Conservation (phyloP, 2,329 filamentous ascomycete species). For the Pleoardoris graminearum region DNA sequence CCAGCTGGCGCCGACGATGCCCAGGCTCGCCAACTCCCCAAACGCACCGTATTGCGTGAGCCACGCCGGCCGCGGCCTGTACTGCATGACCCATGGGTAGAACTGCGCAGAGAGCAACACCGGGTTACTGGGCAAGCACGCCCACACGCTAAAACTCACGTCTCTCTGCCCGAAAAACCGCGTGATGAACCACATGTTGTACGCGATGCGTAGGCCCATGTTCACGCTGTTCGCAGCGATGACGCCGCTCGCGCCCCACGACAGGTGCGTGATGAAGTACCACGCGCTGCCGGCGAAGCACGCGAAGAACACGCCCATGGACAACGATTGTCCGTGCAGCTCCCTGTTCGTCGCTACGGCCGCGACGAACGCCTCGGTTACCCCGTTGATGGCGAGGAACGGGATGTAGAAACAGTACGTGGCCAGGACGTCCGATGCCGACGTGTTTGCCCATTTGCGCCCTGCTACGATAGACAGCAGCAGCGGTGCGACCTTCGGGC, state of each 20-base stretch:
- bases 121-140: constrained; percentile 24
- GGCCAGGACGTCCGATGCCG: constrained; percentile 73
- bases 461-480: constrained; percentile 78
- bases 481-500: constrained; percentile 73
- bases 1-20: constrained; percentile 43
- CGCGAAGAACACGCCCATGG: constrained; percentile 81
- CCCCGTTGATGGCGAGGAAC: constrained; percentile 86
- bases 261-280: constrained; percentile 69
- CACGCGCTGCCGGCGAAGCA: constrained; percentile 76
- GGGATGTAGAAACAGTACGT: constrained; percentile 93
- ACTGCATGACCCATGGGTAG: constrained; percentile 43
- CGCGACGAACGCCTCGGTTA: constrained; percentile 90
- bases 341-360: constrained; percentile 77
- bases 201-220: constrained; percentile 81
- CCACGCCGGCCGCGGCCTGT: constrained; percentile 24
- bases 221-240: constrained; percentile 88
- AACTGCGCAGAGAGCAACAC: constrained; percentile 45
- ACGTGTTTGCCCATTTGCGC: constrained; percentile 71
- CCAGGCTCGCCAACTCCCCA: constrained; percentile 48
- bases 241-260: constrained; percentile 75
- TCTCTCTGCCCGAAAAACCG: constrained; percentile 34
- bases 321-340: constrained; percentile 75
- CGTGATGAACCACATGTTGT: constrained; percentile 75
- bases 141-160: constrained; percentile 22
- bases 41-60: constrained; percentile 45